These are phyloP conservation scores for Phallus indusiatus DNA, from an alignment of 768 basidiomycete species.

Conservation along the genomic window DNA sequence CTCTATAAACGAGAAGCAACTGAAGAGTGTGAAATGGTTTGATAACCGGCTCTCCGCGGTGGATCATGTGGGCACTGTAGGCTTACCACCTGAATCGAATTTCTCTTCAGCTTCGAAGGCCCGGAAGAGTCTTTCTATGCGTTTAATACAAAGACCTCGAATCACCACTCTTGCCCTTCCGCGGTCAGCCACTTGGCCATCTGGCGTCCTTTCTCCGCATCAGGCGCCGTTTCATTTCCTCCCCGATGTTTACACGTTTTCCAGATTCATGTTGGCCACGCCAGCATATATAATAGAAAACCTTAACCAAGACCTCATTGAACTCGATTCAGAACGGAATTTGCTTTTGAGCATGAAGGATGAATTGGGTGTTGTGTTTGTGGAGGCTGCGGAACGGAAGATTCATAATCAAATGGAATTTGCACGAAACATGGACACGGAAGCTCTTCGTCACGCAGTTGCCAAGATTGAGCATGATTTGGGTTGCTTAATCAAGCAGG, in stretches of 20 bases:
- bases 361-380: slow-evolving; percentile 66
- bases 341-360: slow-evolving; percentile 61
- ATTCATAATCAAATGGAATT: slow-evolving; percentile 74
- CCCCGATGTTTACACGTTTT: slow-evolving; percentile 78
- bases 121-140: slow-evolving; percentile 53
- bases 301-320: slow-evolving; percentile 61
- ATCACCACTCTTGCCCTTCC: slow-evolving; percentile 94
- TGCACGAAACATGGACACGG: slow-evolving; percentile 65
- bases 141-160: slow-evolving; percentile 85
- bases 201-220: slow-evolving; percentile 82
- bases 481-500: slow-evolving; percentile 34
- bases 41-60: slow-evolving; percentile 23
- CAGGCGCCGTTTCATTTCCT: slow-evolving; percentile 95
- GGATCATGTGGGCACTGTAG: slow-evolving; percentile 25
- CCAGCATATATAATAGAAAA: slow-evolving; percentile 73
- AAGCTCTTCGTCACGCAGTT: slow-evolving; percentile 51
- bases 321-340: slow-evolving; percentile 62
- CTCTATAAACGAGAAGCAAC: slow-evolving; percentile 78
- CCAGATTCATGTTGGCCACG: slow-evolving; percentile 95
- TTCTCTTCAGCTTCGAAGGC: slow-evolving; percentile 33
- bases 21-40: slow-evolving; percentile 91
- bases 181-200: slow-evolving; percentile 87
- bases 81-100: slow-evolving; percentile 30
- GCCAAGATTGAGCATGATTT: slow-evolving; percentile 52
- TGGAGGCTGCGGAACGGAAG: slow-evolving; percentile 69